Evolutionary conservation across 495 filamentous ascomycete genomes (phyloP), one percentile per base, ranked within the genome.

Genomic region (Trichoderma reesei): DNA sequence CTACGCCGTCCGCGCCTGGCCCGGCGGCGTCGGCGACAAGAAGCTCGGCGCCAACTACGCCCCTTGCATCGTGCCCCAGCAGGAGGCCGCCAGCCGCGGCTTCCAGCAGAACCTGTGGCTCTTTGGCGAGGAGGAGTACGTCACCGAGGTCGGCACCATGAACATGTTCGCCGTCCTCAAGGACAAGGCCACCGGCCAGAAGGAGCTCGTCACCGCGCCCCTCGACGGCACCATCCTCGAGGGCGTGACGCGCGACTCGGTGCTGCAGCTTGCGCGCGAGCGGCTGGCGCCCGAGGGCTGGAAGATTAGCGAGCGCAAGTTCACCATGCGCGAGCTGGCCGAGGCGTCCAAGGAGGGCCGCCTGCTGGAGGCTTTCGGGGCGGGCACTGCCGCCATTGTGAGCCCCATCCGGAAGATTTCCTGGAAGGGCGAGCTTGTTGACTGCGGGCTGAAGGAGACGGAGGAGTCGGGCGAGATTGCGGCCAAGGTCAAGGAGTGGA

Each of bases 101-200:
- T 96, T 90, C 83, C 93, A 98, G 75, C 94, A 98, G 82, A 98
- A 98, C 74, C 80, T 98, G 61, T 98, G 94, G 94, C 79, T 98
- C 39, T 98, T 98, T 70, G 90, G 90, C 39, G 86, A 93, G 66
- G 91, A 98, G 76, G 90, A 96, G 68, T 95, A 85, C 69, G 86
- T 96, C 41, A 98, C 95, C 39, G 94, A 98, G 76, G 94, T 94
- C 39, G 94, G 94, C 63, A 96, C 95, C 39, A 98, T 98, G 94
- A 98, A 98, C 74, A 84, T 98, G 65, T 98, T 98, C 71, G 84
- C 88, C 9, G 90, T 88, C 13, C 72, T 96, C 67, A 82, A 82
- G 73, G 85, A 91, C 76, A 89, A 88, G 79, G 82, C 89, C 70
- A 91, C 88, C 26, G 94, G 93, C 3, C 82, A 89, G 80, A 92